Evolutionary conservation across 2,329 filamentous ascomycete genomes (phyloP), one percentile per base, ranked within the genome.

Genomic region (Graphiopsis chlorocephala): DNA sequence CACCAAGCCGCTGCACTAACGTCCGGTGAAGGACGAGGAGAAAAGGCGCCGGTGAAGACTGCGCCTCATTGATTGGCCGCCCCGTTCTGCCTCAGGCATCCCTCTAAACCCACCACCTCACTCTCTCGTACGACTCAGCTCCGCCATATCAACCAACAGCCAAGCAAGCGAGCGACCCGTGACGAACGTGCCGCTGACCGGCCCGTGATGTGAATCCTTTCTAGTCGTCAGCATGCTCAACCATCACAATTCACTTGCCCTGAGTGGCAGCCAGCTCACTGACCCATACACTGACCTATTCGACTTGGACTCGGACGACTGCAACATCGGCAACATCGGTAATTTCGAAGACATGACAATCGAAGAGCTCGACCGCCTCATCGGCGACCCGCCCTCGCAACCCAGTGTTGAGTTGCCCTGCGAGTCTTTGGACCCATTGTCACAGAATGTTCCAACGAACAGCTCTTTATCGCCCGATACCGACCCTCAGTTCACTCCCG

Each of bases 161-260:
- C 55, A 58, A 45, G 55, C 55, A 58, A 45, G 55, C 33, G 55
- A 26, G 12, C 25, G 35, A 58, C 33, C n/a, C 53, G 53, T 56
- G 25, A 58, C 35, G 31, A 45, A 17, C 20, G 25, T 14, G 35
- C 23, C 33, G 55, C 33, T n/a, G 23, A 58, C 23, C 25, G 55
- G 55, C 55, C 55, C 55, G 55, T 58, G 23, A 58, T 58, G 55
- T 45, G 55, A 58, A 58, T 45, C 31, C 55, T 45, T 12, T n/a
- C 31, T 15, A 42, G 20, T 33, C 25, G 35, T 58, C 33, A 58
- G 35, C 35, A 58, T 58, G 55, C 23, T 25, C 35, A 38, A 15
- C 55, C 23, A 38, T 42, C 35, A 58, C 8, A 2, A 23, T n/a
- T 45, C 55, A 45, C 35, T 58, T n/a, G 53, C 31, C 53, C 20